phyloP scores from a whole-genome alignment of 2,329 filamentous ascomycete genomes.

The Epicoccum nigrum region DNA sequence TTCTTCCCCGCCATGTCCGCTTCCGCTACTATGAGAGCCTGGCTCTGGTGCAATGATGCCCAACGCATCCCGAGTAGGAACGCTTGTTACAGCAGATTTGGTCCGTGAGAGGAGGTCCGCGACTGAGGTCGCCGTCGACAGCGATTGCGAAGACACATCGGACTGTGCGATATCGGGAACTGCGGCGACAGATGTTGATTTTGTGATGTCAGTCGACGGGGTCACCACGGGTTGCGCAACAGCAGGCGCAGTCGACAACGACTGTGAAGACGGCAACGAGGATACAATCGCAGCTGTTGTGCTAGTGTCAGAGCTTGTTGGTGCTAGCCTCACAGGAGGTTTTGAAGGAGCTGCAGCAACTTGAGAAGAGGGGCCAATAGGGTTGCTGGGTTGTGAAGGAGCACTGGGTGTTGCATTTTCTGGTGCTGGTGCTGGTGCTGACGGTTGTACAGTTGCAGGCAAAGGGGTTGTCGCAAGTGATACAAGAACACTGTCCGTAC shows the following conservation, averaged over 20 bases:
- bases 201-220: neutral
- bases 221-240: conserved; percentile 11
- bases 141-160: conserved; percentile 15
- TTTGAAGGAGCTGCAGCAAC: conserved; percentile 8
- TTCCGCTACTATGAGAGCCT: conserved; percentile 17
- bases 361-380: conserved; percentile 19
- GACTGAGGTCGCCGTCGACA: conserved; percentile 19
- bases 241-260: conserved; percentile 6
- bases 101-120: conserved; percentile 23
- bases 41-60: conserved; percentile 39
- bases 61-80: conserved; percentile 32
- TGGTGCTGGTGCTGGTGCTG: conserved; percentile 26
- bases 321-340: conserved; percentile 22
- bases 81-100: conserved; percentile 20
- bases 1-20: conserved; percentile 23
- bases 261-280: neutral
- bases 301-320: conserved; percentile 42
- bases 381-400: conserved; percentile 14
- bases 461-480: conserved; percentile 28
- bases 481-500: conserved; percentile 43
- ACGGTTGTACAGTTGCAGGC: conserved; percentile 29
- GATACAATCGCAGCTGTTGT: conserved; percentile 26
- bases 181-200: conserved; percentile 19
- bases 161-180: conserved; percentile 22
- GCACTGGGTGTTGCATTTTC: conserved; percentile 10